These are phyloP conservation scores for Melocanna baccifera DNA, from an alignment of 176 grass and related monocot species.

Conservation along the genomic window DNA sequence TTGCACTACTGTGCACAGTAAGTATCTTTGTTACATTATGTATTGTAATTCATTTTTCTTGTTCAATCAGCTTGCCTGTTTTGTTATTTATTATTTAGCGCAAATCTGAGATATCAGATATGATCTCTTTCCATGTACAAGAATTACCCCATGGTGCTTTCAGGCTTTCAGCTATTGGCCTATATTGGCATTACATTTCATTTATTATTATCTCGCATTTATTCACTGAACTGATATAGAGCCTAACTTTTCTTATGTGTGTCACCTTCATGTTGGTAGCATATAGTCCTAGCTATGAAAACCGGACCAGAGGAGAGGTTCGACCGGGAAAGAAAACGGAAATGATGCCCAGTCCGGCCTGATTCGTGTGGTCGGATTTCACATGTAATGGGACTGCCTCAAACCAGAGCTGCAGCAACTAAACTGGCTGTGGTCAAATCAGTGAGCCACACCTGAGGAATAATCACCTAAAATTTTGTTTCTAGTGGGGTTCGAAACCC, in stretches of 20 bases:
- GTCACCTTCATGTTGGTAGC: neutral
- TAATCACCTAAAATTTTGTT: neutral
- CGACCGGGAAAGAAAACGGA: neutral
- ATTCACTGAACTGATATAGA: neutral
- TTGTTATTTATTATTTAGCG: neutral
- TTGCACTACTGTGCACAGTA: conserved; percentile 96
- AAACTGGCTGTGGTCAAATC: neutral
- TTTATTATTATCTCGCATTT: conserved; percentile 8
- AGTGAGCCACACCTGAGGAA: neutral
- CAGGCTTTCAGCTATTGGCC: neutral
- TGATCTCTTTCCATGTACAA: conserved; percentile 3
- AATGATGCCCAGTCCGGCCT: neutral
- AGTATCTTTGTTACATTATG: conserved; percentile 36
- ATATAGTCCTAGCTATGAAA: conserved; percentile 6
- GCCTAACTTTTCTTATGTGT: neutral
- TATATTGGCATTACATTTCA: neutral
- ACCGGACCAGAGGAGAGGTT: neutral
- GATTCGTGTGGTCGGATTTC: neutral
- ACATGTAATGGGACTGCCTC: neutral
- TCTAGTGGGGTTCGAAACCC: too few species aligned
- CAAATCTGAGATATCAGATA: neutral
- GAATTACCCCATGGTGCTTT: neutral
- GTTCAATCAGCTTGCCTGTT: neutral
- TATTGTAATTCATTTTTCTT: neutral
- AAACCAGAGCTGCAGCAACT: neutral